Evolutionary conservation across 371 early-diverging fungal genomes (phyloP).

Genomic region (Coemansia sp.): DNA sequence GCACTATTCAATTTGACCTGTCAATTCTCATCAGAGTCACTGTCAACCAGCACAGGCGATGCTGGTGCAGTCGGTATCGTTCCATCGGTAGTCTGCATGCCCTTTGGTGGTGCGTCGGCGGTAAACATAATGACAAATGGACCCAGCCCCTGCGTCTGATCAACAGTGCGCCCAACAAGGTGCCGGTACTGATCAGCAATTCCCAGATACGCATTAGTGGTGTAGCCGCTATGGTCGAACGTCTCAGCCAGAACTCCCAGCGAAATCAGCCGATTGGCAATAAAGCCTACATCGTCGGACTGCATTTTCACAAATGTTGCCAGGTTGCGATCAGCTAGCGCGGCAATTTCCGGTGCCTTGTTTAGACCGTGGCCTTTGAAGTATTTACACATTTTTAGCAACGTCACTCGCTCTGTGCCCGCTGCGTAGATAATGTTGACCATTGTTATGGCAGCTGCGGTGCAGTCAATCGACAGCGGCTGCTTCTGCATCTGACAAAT

Average conservation of each 20-base stretch:
- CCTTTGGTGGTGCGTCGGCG: slow-evolving; percentile 13
- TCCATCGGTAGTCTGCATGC: neutral
- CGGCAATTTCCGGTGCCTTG: slow-evolving; percentile 20
- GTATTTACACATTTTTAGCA: slow-evolving; percentile 31
- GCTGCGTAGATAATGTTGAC: slow-evolving; percentile 34
- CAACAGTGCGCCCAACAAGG: slow-evolving; percentile 15
- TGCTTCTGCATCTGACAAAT: slow-evolving; percentile 36
- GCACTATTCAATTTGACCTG: neutral
- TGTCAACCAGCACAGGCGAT: neutral
- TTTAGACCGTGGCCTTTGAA: slow-evolving; percentile 26
- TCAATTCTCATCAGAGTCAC: slow-evolving; percentile 10
- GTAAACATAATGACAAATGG: slow-evolving; percentile 26
- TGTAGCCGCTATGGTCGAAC: slow-evolving; percentile 61
- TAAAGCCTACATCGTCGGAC: slow-evolving; percentile 55
- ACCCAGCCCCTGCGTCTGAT: slow-evolving; percentile 20
- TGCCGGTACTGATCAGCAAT: slow-evolving; percentile 21
- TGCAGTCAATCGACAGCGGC: slow-evolving; percentile 33
- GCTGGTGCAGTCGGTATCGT: neutral
- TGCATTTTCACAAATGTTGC: slow-evolving; percentile 12
- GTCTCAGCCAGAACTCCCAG: slow-evolving; percentile 57
- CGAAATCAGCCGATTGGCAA: slow-evolving; percentile 56
- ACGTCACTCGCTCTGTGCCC: slow-evolving; percentile 42
- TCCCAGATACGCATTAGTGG: slow-evolving; percentile 55
- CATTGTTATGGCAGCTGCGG: slow-evolving; percentile 24
- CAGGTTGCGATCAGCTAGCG: slow-evolving; percentile 11